These are phyloP conservation scores for Dothideomycetes sp. DNA, from an alignment of 2,329 filamentous ascomycete genomes.

Conservation along the genomic window DNA sequence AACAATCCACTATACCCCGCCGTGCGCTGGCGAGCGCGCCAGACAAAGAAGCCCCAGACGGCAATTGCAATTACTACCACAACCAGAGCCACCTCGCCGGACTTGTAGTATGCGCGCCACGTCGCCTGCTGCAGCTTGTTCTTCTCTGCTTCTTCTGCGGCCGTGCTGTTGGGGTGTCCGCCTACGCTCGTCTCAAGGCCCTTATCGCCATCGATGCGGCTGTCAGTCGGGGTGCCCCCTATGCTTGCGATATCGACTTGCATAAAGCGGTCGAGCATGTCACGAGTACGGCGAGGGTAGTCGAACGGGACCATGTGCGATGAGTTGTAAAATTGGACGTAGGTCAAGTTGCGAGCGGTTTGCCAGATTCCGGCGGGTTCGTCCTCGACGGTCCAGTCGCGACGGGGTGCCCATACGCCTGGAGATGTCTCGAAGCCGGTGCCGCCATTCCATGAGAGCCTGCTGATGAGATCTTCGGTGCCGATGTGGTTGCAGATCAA, in stretches of 20 bases:
- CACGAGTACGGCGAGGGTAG: conserved; percentile 70
- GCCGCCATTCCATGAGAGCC: conserved; percentile 82
- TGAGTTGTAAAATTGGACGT: conserved; percentile 88
- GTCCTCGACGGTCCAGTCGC: conserved; percentile 88
- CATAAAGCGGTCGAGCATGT: conserved; percentile 98
- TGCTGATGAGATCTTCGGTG: conserved; percentile 81
- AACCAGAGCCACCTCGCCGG: conserved; percentile 73
- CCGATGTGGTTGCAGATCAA: conserved; percentile 96
- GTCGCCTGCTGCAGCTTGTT: conserved; percentile 68
- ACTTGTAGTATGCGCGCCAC: conserved; percentile 81
- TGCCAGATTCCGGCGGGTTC: conserved; percentile 86
- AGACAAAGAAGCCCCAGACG: conserved; percentile 63
- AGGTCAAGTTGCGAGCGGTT: conserved; percentile 86
- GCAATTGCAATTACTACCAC: conserved; percentile 65
- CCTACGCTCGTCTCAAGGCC: conserved; percentile 67
- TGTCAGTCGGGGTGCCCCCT: conserved; percentile 68
- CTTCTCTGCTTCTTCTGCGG: conserved; percentile 52
- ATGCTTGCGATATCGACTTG: conserved; percentile 82
- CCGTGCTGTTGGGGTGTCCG: conserved; percentile 57
- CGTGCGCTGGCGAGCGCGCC: conserved; percentile 40
- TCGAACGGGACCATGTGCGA: conserved; percentile 99
- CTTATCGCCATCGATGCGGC: conserved; percentile 75
- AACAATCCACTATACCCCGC: conserved; percentile 34
- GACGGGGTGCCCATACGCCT: conserved; percentile 82
- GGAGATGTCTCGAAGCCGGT: conserved; percentile 83